A percentile compares a stretch with the other conserved stretches of the same genome.
Evolutionary conservation across 495 filamentous ascomycete genomes (phyloP).

Genomic region (Acidomyces sp.): DNA sequence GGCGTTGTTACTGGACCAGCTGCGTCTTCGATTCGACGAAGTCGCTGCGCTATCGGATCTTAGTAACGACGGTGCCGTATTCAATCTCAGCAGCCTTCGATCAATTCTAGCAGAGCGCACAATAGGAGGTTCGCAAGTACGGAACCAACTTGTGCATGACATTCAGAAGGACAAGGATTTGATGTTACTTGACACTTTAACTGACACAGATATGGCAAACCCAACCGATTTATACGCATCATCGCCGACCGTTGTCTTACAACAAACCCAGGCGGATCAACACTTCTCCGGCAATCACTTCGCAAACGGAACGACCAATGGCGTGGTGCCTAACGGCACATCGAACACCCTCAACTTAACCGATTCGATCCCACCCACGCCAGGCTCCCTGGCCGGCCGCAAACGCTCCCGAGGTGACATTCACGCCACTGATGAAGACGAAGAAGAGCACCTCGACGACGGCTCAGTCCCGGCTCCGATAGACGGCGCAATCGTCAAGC

Average conservation of each 20-base stretch:
- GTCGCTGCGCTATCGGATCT: background rate
- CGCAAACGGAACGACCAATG: constrained; percentile 2
- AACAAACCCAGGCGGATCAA: constrained; percentile 8
- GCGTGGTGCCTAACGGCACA: background rate
- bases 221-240: constrained; percentile 12
- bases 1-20: background rate
- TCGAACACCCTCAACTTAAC: constrained; percentile 4
- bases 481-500: constrained; percentile 32
- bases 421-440: constrained; percentile 28
- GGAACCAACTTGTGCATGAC: constrained; percentile 1
- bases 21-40: background rate
- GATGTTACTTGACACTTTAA: constrained; percentile 8
- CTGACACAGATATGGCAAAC: constrained; percentile 13
- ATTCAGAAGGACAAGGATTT: background rate
- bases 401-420: constrained; percentile 56
- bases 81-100: background rate
- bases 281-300: constrained; percentile 11
- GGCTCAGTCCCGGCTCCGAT: constrained; percentile 31
- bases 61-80: background rate
- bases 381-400: constrained; percentile 38
- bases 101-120: no score
- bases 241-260: constrained; percentile 12
- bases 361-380: constrained; percentile 13
- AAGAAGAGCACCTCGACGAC: constrained; percentile 33
- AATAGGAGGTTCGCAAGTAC: constrained; percentile 10